These are phyloP conservation scores for Adansonia madagascariensis DNA, from an alignment of 441 rosid species.

Conservation along the genomic window DNA sequence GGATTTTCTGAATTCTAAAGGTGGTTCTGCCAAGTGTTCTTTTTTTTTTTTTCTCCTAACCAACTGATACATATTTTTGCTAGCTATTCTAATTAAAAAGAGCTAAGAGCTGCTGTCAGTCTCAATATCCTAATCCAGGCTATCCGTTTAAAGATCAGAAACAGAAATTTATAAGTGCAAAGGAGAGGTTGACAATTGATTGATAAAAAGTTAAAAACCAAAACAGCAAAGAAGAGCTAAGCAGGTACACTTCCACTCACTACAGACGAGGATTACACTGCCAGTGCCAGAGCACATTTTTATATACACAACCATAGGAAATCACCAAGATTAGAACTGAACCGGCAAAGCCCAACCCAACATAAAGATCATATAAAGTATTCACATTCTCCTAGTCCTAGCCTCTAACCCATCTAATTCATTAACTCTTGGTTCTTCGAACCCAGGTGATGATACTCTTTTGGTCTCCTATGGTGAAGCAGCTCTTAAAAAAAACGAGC, in stretches of 20 bases:
- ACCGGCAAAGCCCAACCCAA: slow-evolving; percentile 12
- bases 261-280: not conserved
- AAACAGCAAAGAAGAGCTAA: not conserved
- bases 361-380: slow-evolving; percentile 30
- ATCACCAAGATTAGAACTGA: not conserved
- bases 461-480: slow-evolving; percentile 31
- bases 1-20: too few species aligned
- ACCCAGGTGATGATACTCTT: slow-evolving; percentile 7
- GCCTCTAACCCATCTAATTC: slow-evolving; percentile 23
- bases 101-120: too few species aligned
- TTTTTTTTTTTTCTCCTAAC: too few species aligned
- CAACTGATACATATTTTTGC: too few species aligned
- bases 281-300: slow-evolving; percentile 13
- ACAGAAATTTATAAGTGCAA: not conserved
- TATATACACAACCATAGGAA: slow-evolving; percentile 21
- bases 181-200: not conserved
- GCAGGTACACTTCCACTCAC: not conserved
- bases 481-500: slow-evolving; percentile 43
- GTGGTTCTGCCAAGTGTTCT: too few species aligned
- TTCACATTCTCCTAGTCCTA: slow-evolving; percentile 27
- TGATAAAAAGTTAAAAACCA: not conserved
- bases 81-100: too few species aligned
- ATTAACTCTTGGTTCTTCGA: slow-evolving; percentile 17
- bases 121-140: not conserved
- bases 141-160: not conserved